These are phyloP conservation scores for Fusarium luffae DNA, from an alignment of 2,329 filamentous ascomycete genomes.

Conservation along the genomic window DNA sequence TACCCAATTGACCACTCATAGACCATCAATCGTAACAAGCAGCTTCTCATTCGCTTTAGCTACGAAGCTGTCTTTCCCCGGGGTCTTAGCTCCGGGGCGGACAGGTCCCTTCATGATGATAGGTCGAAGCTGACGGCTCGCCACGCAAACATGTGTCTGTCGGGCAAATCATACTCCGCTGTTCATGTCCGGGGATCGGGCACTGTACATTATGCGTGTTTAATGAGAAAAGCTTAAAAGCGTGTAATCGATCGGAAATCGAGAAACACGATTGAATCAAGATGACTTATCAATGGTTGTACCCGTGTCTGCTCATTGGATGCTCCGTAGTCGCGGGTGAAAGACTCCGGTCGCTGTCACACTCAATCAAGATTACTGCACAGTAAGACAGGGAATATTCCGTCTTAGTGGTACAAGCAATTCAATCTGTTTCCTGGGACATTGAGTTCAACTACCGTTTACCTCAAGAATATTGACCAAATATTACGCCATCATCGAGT, in stretches of 20 bases:
- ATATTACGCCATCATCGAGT: constrained; percentile 31
- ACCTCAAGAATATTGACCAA: background rate
- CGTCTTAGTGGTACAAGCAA: too few species aligned
- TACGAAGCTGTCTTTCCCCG: background rate
- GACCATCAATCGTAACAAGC: rapidly evolving
- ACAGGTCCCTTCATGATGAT: background rate
- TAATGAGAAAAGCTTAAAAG: background rate
- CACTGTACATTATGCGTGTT: background rate
- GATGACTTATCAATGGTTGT: too few species aligned
- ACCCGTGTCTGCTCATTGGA: background rate
- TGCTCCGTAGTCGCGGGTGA: background rate
- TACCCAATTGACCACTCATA: background rate
- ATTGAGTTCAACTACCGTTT: background rate
- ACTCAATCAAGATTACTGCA: too few species aligned
- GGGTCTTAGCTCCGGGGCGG: constrained; percentile 11
- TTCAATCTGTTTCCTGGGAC: background rate
- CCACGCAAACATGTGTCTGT: background rate
- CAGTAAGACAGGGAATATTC: background rate
- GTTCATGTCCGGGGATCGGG: too few species aligned
- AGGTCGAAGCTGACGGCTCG: background rate
- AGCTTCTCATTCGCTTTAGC: background rate
- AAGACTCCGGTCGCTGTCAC: background rate
- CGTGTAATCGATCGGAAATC: background rate
- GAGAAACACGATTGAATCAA: background rate
- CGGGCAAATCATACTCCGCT: too few species aligned